These are phyloP conservation scores for Podaxis sp. DNA, from an alignment of 768 basidiomycete species.

Conservation along the genomic window DNA sequence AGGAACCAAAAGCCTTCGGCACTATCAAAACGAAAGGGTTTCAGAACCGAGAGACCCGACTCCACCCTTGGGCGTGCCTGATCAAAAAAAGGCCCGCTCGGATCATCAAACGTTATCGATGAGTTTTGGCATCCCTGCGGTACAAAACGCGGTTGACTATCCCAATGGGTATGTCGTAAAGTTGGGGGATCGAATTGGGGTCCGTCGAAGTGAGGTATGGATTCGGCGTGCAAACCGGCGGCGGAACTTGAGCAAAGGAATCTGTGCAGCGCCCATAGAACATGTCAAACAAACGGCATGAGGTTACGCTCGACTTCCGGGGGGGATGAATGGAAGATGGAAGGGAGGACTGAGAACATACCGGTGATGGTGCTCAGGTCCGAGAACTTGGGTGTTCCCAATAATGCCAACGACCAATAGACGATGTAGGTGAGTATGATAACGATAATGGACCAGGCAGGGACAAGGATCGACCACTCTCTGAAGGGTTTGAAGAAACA, in stretches of 20 bases:
- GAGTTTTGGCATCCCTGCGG: constrained; percentile 16
- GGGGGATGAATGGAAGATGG: not conserved
- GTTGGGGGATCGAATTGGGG: constrained; percentile 51
- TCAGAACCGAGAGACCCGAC: too few relatives aligned
- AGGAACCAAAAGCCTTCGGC: too few relatives aligned
- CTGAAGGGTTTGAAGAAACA: constrained; percentile 34
- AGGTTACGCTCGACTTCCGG: too few relatives aligned
- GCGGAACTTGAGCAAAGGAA: constrained; percentile 51
- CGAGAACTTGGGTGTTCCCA: constrained; percentile 66
- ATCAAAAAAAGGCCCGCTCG: too few relatives aligned
- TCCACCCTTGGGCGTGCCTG: too few relatives aligned
- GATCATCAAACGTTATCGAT: not conserved
- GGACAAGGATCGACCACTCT: constrained; percentile 83
- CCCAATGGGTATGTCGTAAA: constrained; percentile 83
- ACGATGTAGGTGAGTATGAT: constrained; percentile 74
- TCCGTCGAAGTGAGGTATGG: constrained; percentile 51
- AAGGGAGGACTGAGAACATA: constrained; percentile 23
- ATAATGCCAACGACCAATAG: constrained; percentile 75
- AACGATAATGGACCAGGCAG: constrained; percentile 71
- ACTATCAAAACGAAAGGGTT: too few relatives aligned
- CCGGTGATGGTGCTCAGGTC: constrained; percentile 70
- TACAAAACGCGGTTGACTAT: constrained; percentile 78
- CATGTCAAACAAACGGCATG: not conserved
- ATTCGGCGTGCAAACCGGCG: constrained; percentile 28
- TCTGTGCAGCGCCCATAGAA: constrained; percentile 39